Evolutionary conservation across 75 land plant genomes (phyloP).

Genomic region (Chamaecyparis obtusa): DNA sequence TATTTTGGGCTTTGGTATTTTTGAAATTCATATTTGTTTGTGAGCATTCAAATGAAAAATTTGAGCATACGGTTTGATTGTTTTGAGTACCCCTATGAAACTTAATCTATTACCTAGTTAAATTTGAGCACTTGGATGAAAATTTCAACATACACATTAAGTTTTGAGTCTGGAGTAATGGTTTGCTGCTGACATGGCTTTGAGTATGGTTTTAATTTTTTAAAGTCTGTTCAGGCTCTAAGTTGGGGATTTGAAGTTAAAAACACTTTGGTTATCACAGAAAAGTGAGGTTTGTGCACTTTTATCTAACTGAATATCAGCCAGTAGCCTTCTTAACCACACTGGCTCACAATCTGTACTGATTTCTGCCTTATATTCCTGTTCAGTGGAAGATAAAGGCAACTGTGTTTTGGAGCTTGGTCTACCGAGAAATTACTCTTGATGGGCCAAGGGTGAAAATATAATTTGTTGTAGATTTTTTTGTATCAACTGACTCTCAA

Average conservation of each 20-base stretch:
- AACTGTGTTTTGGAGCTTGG: too few relatives aligned
- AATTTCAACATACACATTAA: neutral
- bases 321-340: too few relatives aligned
- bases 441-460: too few relatives aligned
- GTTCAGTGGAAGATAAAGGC: too few relatives aligned
- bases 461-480: too few relatives aligned
- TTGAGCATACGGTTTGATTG: neutral
- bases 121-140: neutral
- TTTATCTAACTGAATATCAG: constrained; percentile 14
- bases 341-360: too few relatives aligned
- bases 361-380: too few relatives aligned
- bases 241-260: constrained; percentile 94
- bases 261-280: constrained; percentile 56
- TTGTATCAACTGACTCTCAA: too few relatives aligned
- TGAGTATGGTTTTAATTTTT: constrained; percentile 26
- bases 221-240: constrained; percentile 64
- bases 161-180: neutral
- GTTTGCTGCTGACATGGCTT: constrained; percentile 7
- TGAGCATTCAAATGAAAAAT: neutral
- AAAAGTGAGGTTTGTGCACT: constrained; percentile 33
- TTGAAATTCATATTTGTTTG: neutral
- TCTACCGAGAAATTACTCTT: too few relatives aligned
- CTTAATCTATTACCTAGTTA: neutral
- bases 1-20: too few relatives aligned
- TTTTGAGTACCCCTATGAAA: neutral